Evolutionary conservation across 495 filamentous ascomycete species (phyloP), one percentile per base, ranked within the genome.

Genomic region (Talaromyces borbonicus): DNA sequence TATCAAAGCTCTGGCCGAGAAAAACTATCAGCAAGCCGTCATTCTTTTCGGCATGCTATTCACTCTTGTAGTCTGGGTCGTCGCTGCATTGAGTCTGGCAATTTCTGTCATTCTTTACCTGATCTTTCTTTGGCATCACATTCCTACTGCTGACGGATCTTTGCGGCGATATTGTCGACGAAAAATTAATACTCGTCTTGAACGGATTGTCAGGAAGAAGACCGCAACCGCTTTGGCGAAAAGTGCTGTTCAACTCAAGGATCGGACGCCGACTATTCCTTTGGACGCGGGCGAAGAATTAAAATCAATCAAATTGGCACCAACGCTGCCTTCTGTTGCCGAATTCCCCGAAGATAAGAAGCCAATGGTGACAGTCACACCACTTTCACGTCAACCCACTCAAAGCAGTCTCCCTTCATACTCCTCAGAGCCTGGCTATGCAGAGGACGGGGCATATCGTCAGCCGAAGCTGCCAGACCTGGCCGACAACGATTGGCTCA

Each of bases 1-100:
- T 50, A 64, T 95, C 40, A 67, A 77, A 46, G 66, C 77, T 15
- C 72, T 95, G 14, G 85, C 82, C 26, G 64, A 74, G 20, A 61
- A 83, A 26, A 82, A 94, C 55, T 75, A 74, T 47, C 70, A 80
- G 31, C 87, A 90, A 57, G 85, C 84, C 8, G 68, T 93, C 45
- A 82, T 95, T 47, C 67, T 96, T 18, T 79, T 78, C 23, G 80
- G 86, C 57, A 98, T 98, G 92, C 60, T 85, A 24, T 96, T 94
- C 60, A 95, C 90, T 0, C 60, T 95, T 20, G 56, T 95, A 47
- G 78, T 98, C 55, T 98, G 90, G 90, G 68, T 90, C 8, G 74
- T 98, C 49, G 80, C 83, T 0, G 75, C 84, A 9, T 56, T 96
- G 31, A 84, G 80, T 24, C 71, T 98, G 35, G 56, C 85, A 5